Percentiles rank a stretch among this genome's conserved stretches.
Conservation (phyloP, 805 yeast species). For the Zygotorulaspora sp. region DNA sequence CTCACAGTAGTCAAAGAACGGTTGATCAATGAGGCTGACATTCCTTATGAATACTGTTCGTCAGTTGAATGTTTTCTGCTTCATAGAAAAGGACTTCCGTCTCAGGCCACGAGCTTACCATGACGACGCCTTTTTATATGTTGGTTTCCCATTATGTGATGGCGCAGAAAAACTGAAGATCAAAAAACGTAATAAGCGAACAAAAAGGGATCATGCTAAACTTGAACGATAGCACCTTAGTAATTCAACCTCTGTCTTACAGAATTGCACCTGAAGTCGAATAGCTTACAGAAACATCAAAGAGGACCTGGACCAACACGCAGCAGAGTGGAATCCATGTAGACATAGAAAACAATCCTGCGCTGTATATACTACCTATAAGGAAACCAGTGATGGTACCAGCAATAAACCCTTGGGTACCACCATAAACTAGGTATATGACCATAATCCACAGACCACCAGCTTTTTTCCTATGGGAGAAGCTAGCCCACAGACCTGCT, state of each 20-base stretch:
- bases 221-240: no score
- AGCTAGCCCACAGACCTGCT: conserved; percentile 60
- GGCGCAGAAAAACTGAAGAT: neutral
- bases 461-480: conserved; percentile 42
- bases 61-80: no score
- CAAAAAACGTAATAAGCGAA: no score
- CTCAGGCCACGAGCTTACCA: neutral
- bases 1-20: conserved; percentile 72
- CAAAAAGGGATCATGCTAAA: no score
- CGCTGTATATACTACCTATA: conserved; percentile 66
- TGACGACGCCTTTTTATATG: conserved; percentile 1
- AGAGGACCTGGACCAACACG: conserved; percentile 64
- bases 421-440: conserved; percentile 50
- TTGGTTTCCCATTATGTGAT: neutral
- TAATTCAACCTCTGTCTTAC: no score
- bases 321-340: conserved; percentile 93
- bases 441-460: conserved; percentile 42
- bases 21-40: conserved; percentile 59
- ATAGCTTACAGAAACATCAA: conserved; percentile 52
- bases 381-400: conserved; percentile 79
- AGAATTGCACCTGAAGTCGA: conserved; percentile 22
- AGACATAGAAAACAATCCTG: conserved; percentile 82
- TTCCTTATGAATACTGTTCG: no score
- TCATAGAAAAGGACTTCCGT: no score
- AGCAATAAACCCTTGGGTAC: conserved; percentile 58